Percentiles rank a stretch among this genome's conserved stretches.
Evolutionary conservation across 768 basidiomycete species (phyloP).

Genomic region (Gymnopilus junonius): DNA sequence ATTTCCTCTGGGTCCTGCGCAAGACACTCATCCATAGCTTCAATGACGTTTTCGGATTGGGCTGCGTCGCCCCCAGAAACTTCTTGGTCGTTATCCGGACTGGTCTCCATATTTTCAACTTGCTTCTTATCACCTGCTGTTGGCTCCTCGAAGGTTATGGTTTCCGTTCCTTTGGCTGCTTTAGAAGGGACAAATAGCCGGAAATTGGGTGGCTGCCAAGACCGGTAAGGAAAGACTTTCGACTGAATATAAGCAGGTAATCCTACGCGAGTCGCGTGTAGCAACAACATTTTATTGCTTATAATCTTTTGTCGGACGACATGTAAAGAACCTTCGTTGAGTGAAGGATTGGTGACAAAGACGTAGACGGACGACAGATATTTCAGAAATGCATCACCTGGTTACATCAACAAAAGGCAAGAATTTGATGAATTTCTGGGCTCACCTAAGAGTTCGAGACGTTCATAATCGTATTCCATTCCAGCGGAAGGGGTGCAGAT

Average conservation of each 20-base stretch:
- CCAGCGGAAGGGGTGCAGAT: constrained; percentile 73
- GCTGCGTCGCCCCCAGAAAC: not conserved
- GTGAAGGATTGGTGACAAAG: constrained; percentile 68
- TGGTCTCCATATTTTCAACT: constrained; percentile 1
- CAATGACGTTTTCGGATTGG: not conserved
- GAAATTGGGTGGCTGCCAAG: constrained; percentile 65
- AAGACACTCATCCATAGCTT: not conserved
- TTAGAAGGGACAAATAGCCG: constrained; percentile 25
- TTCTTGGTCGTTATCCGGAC: not conserved
- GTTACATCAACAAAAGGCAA: constrained; percentile 6
- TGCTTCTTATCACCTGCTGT: not conserved
- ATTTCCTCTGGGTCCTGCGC: not conserved
- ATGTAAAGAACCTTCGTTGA: constrained; percentile 72
- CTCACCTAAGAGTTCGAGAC: constrained; percentile 81
- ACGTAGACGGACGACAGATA: constrained; percentile 75
- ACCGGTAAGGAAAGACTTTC: constrained; percentile 66
- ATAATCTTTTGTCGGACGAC: constrained; percentile 68
- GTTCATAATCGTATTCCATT: constrained; percentile 79
- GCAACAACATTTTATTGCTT: constrained; percentile 70
- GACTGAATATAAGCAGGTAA: constrained; percentile 76
- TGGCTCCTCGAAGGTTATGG: not conserved
- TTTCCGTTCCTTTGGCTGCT: constrained; percentile 13
- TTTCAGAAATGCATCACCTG: constrained; percentile 87
- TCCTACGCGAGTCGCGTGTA: constrained; percentile 57
- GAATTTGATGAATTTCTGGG: not conserved